These are phyloP conservation scores for Thraustotheca clavata DNA, from an alignment of 352 stramenopile species.

Conservation along the genomic window DNA sequence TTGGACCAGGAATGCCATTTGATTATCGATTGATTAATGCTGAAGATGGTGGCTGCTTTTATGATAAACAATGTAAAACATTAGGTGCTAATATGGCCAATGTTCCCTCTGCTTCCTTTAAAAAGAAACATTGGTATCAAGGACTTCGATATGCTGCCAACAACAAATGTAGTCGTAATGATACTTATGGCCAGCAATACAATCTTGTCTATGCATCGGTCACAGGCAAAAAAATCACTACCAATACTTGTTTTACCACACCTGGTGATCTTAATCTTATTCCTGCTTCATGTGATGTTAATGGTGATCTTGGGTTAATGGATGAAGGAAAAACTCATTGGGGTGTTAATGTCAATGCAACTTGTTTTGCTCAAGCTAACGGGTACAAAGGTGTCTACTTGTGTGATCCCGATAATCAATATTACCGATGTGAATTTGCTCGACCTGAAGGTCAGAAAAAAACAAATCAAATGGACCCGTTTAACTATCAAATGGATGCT, in stretches of 20 bases:
- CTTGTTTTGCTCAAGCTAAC: conserved; percentile 50
- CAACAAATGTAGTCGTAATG: conserved; percentile 29
- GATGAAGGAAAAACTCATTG: conserved; percentile 38
- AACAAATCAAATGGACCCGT: conserved; percentile 12
- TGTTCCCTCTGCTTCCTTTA: conserved; percentile 35
- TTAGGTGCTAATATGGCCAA: conserved; percentile 34
- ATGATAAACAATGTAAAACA: conserved; percentile 35
- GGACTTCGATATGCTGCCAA: conserved; percentile 43
- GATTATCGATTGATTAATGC: conserved; percentile 33
- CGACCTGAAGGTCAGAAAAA: neutral
- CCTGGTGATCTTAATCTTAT: conserved; percentile 23
- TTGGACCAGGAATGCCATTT: conserved; percentile 54
- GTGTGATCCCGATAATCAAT: conserved; percentile 37
- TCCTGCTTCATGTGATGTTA: conserved; percentile 40
- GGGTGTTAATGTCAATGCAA: conserved; percentile 51
- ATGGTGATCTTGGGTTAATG: conserved; percentile 36
- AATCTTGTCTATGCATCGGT: conserved; percentile 26
- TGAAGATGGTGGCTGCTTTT: conserved; percentile 32
- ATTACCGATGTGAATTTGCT: neutral
- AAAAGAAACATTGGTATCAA: conserved; percentile 48
- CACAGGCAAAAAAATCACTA: conserved; percentile 26
- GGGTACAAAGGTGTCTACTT: conserved; percentile 47
- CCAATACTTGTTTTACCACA: conserved; percentile 37
- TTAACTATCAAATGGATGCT: conserved; percentile 29
- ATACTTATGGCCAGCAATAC: conserved; percentile 28